A percentile compares a stretch with the other conserved stretches of the same genome.
phyloP scores from a whole-genome alignment of 306 rosid species.

The Canavalia ensiformis region DNA sequence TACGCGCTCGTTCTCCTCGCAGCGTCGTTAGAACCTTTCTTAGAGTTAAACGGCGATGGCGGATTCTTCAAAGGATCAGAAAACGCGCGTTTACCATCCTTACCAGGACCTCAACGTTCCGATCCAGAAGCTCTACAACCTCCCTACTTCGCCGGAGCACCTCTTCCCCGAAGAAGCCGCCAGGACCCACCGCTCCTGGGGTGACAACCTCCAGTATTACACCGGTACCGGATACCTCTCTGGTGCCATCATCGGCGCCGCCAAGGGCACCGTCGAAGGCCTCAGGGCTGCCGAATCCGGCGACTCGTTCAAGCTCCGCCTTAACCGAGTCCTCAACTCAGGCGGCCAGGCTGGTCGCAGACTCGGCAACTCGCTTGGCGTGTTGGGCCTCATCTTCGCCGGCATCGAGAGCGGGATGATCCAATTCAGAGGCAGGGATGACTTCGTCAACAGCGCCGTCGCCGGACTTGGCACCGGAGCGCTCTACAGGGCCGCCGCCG shows the following conservation, averaged over 20 bases:
- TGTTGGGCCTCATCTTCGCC: constrained; percentile 68
- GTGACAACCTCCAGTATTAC: constrained; percentile 74
- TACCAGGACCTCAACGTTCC: constrained; percentile 73
- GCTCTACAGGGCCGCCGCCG: constrained; percentile 64
- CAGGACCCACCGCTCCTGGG: constrained; percentile 75
- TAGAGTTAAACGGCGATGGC: constrained; percentile 51
- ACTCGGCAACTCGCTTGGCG: constrained; percentile 67
- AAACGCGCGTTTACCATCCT: constrained; percentile 66
- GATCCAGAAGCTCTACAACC: constrained; percentile 68
- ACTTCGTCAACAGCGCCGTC: constrained; percentile 62
- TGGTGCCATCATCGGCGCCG: constrained; percentile 65
- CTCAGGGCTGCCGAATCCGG: constrained; percentile 64
- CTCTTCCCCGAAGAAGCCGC: constrained; percentile 69
- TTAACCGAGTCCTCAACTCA: constrained; percentile 72
- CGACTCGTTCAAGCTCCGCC: constrained; percentile 67
- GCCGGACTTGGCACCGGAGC: constrained; percentile 85
- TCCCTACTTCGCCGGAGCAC: constrained; percentile 72
- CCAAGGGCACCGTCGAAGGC: constrained; percentile 62
- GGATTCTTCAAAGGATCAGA: constrained; percentile 52
- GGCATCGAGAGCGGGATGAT: constrained; percentile 62
- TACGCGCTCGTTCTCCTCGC: not conserved
- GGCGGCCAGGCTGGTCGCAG: constrained; percentile 69
- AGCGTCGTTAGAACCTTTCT: too few relatives aligned
- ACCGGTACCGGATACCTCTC: constrained; percentile 71
- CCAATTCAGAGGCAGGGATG: constrained; percentile 60